Percentiles rank a stretch among this genome's conserved stretches.
Conservation (phyloP, 2,329 filamentous ascomycete species). For the Fusarium citri region DNA sequence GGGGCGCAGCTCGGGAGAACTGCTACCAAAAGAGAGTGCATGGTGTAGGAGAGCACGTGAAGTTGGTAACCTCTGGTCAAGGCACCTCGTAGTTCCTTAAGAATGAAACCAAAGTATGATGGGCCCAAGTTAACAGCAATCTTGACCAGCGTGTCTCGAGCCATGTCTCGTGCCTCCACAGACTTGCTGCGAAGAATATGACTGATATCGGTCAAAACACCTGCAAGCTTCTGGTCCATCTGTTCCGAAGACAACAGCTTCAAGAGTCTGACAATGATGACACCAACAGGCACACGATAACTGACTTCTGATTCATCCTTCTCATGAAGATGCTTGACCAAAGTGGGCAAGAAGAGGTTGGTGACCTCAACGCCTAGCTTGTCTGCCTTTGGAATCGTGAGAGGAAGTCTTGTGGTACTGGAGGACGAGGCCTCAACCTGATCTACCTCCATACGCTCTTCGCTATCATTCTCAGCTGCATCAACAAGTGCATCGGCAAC, state of each 20-base stretch:
- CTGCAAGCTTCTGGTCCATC: constrained; percentile 79
- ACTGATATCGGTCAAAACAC: constrained; percentile 90
- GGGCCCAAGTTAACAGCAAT: constrained; percentile 85
- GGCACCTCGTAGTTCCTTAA: constrained; percentile 88
- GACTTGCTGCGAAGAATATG: constrained; percentile 91
- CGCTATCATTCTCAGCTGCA: constrained; percentile 59
- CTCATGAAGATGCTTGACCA: constrained; percentile 88
- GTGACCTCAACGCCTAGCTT: constrained; percentile 80
- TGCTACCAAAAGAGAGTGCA: constrained; percentile 88
- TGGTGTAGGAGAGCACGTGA: constrained; percentile 93
- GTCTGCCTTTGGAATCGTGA: constrained; percentile 72
- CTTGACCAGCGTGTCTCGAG: constrained; percentile 86
- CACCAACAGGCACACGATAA: constrained; percentile 87
- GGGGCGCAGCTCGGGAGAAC: constrained; percentile 78
- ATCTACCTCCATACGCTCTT: constrained; percentile 59
- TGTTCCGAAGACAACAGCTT: constrained; percentile 80
- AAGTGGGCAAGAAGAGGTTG: constrained; percentile 79
- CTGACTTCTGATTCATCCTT: constrained; percentile 97
- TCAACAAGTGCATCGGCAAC: constrained; percentile 80
- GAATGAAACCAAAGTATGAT: constrained; percentile 87
- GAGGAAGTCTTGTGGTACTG: constrained; percentile 63
- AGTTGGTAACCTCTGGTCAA: constrained; percentile 90
- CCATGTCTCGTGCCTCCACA: constrained; percentile 90
- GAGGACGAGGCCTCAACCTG: constrained; percentile 42
- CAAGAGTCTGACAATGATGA: constrained; percentile 89